Percentiles rank a stretch among this genome's conserved stretches.
Conservation (phyloP, 768 basidiomycete species). For the Tremella yokohamensis region DNA sequence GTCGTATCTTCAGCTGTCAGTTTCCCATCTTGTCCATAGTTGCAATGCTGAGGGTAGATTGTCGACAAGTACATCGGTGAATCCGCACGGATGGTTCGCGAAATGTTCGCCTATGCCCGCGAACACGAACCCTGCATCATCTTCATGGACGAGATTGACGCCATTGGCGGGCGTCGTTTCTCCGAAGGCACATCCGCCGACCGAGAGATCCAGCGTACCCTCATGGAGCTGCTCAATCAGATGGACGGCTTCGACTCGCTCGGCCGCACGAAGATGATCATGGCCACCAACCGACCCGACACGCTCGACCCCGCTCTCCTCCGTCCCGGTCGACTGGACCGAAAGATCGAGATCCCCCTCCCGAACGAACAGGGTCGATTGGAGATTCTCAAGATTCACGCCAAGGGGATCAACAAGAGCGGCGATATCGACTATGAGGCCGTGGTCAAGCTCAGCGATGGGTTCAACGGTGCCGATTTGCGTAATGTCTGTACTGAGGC, state of each 20-base stretch:
- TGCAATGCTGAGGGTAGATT: constrained; percentile 36
- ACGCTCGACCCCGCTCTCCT: constrained; percentile 95
- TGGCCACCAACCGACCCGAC: constrained; percentile 99
- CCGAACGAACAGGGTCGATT: constrained; percentile 95
- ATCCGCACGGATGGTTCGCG: constrained; percentile 88
- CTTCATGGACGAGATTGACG: constrained; percentile 86
- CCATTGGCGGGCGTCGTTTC: constrained; percentile 86
- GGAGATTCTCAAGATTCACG: constrained; percentile 97
- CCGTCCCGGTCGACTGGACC: constrained; percentile 89
- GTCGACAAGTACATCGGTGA: constrained; percentile 87
- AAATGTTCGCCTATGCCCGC: constrained; percentile 97
- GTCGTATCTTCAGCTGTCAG: constrained; percentile 98
- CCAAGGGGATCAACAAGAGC: constrained; percentile 85
- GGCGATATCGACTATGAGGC: constrained; percentile 98
- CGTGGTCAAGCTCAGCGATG: constrained; percentile 85
- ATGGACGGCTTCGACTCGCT: constrained; percentile 99
- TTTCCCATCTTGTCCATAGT: constrained; percentile 51
- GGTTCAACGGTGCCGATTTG: constrained; percentile 94
- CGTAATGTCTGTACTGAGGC: constrained; percentile 86
- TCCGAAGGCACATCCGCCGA: constrained; percentile 97
- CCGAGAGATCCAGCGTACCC: constrained; percentile 94
- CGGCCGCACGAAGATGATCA: constrained; percentile 92
- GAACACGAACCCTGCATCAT: constrained; percentile 99
- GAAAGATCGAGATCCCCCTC: constrained; percentile 95
- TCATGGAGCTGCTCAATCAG: constrained; percentile 99